Conservation (phyloP, 2,329 filamentous ascomycete genomes). For the Sporothrix humicola region DNA sequence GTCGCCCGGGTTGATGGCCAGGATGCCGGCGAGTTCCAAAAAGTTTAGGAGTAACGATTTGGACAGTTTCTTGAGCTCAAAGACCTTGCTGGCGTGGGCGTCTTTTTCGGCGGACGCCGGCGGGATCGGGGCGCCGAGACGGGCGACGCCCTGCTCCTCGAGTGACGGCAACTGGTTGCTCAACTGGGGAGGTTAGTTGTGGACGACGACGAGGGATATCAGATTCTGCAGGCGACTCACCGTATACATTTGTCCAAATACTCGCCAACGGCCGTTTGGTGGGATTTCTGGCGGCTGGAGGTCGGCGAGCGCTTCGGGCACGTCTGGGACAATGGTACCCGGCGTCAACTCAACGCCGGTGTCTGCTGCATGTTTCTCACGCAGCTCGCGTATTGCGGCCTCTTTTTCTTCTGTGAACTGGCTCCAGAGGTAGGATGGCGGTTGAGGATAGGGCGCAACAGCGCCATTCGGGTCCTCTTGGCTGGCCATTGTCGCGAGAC, state of each 20-base stretch:
- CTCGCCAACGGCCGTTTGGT: conserved; percentile 69
- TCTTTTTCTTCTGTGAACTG: conserved; percentile 81
- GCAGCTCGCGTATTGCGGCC: conserved; percentile 57
- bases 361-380: conserved; percentile 48
- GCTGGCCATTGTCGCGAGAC: conserved; percentile 61
- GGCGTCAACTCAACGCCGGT: conserved; percentile 40
- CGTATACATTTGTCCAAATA: conserved; percentile 72
- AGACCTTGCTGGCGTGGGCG: conserved; percentile 65
- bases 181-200: conserved; percentile 47
- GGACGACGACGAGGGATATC: no score
- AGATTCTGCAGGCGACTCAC: conserved; percentile 43
- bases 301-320: conserved; percentile 74
- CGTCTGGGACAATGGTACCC: conserved; percentile 49
- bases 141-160: conserved; percentile 71
- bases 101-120: conserved; percentile 48
- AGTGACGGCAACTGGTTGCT: conserved; percentile 69
- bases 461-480: conserved; percentile 44
- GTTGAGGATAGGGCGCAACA: conserved; percentile 65
- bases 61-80: conserved; percentile 75
- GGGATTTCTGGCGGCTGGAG: conserved; percentile 84
- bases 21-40: conserved; percentile 77
- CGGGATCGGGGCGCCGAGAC: conserved; percentile 62
- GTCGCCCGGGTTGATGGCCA: conserved; percentile 67
- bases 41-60: conserved; percentile 90
- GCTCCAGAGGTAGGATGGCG: conserved; percentile 82